Percentiles rank a stretch among this genome's conserved stretches.
These are phyloP conservation scores for Trametes sp. DNA, from an alignment of 1,284 basidiomycete genomes.

Conservation along the genomic window DNA sequence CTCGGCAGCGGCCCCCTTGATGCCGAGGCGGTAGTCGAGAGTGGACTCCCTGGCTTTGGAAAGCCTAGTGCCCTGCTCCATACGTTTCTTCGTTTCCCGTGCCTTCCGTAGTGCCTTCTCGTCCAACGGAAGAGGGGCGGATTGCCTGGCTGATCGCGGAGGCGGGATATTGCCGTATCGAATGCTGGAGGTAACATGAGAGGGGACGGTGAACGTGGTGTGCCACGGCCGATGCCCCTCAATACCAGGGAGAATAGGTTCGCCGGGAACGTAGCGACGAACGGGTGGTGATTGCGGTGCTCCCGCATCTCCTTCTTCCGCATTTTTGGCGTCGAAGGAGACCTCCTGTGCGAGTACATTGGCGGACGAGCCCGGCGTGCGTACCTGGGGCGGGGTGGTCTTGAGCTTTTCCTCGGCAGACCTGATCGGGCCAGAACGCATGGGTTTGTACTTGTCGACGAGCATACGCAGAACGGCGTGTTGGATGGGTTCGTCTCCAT, in stretches of 20 bases:
- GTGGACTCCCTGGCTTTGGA: conserved; percentile 74
- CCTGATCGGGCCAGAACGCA: conserved; percentile 67
- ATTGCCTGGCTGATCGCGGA: conserved; percentile 29
- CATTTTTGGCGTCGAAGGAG: neutral
- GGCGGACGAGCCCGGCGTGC: conserved; percentile 13
- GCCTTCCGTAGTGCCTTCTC: conserved; percentile 59
- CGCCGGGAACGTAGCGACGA: conserved; percentile 28
- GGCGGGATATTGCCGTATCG: conserved; percentile 52
- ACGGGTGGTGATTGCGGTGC: conserved; percentile 14
- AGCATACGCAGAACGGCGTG: conserved; percentile 87
- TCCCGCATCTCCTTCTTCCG: neutral
- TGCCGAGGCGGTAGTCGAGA: conserved; percentile 75
- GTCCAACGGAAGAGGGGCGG: conserved; percentile 49
- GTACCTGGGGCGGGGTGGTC: conserved; percentile 50
- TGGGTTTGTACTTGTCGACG: conserved; percentile 85
- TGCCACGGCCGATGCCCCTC: conserved; percentile 74
- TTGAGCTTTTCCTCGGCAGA: conserved; percentile 81
- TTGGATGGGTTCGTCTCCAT: conserved; percentile 74
- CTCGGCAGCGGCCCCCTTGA: conserved; percentile 49
- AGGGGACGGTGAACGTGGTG: conserved; percentile 69
- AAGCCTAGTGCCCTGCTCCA: conserved; percentile 63
- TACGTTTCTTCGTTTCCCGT: conserved; percentile 59
- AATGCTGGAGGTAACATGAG: conserved; percentile 59
- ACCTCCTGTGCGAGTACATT: conserved; percentile 7
- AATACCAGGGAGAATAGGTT: conserved; percentile 59